These are phyloP conservation scores for Mucor sp. DNA, from an alignment of 371 early-diverging fungal species.

Conservation along the genomic window DNA sequence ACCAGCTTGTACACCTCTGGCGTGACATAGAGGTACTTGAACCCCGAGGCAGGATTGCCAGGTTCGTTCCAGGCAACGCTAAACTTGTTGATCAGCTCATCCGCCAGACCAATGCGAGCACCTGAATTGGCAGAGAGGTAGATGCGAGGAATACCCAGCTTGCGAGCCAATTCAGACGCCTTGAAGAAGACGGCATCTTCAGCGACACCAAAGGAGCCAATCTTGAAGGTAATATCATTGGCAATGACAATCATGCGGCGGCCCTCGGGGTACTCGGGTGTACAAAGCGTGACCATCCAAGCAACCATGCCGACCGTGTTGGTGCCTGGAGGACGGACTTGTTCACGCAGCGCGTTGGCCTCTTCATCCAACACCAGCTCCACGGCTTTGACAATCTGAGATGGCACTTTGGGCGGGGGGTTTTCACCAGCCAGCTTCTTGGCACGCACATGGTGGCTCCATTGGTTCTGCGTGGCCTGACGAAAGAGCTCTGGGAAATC, in stretches of 20 bases:
- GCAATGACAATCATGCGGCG: conserved; percentile 92
- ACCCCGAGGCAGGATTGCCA: conserved; percentile 80
- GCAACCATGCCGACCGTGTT: conserved; percentile 97
- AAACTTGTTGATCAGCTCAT: conserved; percentile 86
- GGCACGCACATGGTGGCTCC: conserved; percentile 63
- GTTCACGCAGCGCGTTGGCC: conserved; percentile 69
- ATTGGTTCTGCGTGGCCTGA: conserved; percentile 71
- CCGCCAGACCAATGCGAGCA: conserved; percentile 97
- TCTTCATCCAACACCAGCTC: conserved; percentile 91
- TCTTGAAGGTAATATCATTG: conserved; percentile 97
- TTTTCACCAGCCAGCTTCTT: conserved; percentile 15
- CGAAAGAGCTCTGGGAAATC: conserved; percentile 98
- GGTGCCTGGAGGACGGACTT: conserved; percentile 84
- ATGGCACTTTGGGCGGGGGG: conserved; percentile 63
- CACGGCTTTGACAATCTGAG: conserved; percentile 70
- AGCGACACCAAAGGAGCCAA: conserved; percentile 97
- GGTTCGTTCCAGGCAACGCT: conserved; percentile 86
- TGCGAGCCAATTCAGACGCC: conserved; percentile 88
- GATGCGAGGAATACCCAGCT: conserved; percentile 88
- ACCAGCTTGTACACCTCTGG: conserved; percentile 71
- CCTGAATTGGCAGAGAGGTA: conserved; percentile 99
- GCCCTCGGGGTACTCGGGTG: conserved; percentile 94
- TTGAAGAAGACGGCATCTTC: conserved; percentile 94
- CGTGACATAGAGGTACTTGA: conserved; percentile 91
- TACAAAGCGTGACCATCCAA: conserved; percentile 87